These are phyloP conservation scores for Zalaria obscura DNA, from an alignment of 2,329 filamentous ascomycete species.

Conservation along the genomic window DNA sequence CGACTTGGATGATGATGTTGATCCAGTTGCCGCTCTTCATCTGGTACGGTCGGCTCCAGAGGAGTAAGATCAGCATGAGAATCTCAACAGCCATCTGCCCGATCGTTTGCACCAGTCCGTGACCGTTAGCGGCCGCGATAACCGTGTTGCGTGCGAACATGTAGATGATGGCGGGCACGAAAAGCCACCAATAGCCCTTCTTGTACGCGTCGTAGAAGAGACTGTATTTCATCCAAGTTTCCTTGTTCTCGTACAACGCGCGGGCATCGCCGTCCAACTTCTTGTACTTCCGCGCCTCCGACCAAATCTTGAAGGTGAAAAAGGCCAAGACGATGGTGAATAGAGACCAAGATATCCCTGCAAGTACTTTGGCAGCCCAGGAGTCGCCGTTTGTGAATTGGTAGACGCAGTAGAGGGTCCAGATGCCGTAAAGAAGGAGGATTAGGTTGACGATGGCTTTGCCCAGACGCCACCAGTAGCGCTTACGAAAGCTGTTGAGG, in stretches of 20 bases:
- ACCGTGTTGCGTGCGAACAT: slow-evolving; percentile 80
- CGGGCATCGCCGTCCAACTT: slow-evolving; percentile 57
- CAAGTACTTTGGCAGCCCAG: slow-evolving; percentile 77
- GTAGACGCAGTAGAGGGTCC: slow-evolving; percentile 91
- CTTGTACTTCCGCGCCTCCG: slow-evolving; percentile 60
- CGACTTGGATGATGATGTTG: slow-evolving; percentile 81
- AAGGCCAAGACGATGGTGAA: slow-evolving; percentile 74
- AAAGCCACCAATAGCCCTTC: slow-evolving; percentile 93
- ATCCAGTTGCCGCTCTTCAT: slow-evolving; percentile 80
- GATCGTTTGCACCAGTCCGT: slow-evolving; percentile 68
- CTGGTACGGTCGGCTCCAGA: slow-evolving; percentile 79
- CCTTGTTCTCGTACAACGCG: slow-evolving; percentile 74
- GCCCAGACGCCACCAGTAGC: slow-evolving; percentile 89
- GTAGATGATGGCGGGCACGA: slow-evolving; percentile 79
- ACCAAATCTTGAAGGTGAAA: slow-evolving; percentile 75
- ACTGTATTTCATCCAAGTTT: slow-evolving; percentile 88
- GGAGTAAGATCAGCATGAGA: slow-evolving; percentile 60
- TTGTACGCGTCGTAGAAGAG: slow-evolving; percentile 96
- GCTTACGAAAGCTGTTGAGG: slow-evolving; percentile 74
- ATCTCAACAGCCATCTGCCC: slow-evolving; percentile 71
- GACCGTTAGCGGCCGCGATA: slow-evolving; percentile 71
- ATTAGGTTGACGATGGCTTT: slow-evolving; percentile 84
- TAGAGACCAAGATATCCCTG: slow-evolving; percentile 61
- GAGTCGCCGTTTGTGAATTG: slow-evolving; percentile 91
- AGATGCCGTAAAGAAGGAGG: slow-evolving; percentile 81